A percentile compares a stretch with the other conserved stretches of the same genome.
These are phyloP conservation scores for Geotrichum candidum DNA, from an alignment of 1,139 yeast species.

Conservation along the genomic window DNA sequence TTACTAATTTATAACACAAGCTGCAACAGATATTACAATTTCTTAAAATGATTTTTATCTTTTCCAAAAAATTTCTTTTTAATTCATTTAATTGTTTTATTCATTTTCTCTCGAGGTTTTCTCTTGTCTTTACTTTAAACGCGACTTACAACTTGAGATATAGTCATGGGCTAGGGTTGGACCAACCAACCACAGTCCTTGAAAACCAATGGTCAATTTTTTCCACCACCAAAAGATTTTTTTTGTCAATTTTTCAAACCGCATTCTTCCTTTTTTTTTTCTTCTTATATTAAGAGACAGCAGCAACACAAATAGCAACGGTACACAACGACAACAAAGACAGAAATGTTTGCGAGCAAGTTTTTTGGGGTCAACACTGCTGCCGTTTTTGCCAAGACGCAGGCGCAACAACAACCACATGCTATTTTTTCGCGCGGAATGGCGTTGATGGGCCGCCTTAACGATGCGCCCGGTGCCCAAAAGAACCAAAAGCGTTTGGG, in stretches of 20 bases:
- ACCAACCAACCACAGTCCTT: constrained; percentile 8
- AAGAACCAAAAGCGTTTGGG: constrained; percentile 67
- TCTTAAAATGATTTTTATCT: too few relatives aligned
- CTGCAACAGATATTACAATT: too few relatives aligned
- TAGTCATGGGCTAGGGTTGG: constrained; percentile 8
- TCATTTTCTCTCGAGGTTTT: too few relatives aligned
- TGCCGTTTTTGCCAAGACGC: background rate
- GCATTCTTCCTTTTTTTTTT: background rate
- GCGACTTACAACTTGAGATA: background rate
- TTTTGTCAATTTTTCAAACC: background rate
- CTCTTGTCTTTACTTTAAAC: background rate
- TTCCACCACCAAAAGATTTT: background rate
- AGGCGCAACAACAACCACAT: background rate
- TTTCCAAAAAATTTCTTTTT: too few relatives aligned
- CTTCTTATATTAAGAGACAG: background rate
- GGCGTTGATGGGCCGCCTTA: constrained; percentile 18
- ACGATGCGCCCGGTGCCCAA: constrained; percentile 31
- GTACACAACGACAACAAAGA: background rate
- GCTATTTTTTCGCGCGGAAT: constrained; percentile 12
- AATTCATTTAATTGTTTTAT: too few relatives aligned
- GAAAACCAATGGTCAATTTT: background rate
- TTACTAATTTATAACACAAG: too few relatives aligned
- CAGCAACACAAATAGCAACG: background rate
- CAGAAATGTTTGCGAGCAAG: background rate
- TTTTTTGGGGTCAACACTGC: background rate